Evolutionary conservation across 176 grass and related monocot genomes (phyloP), one percentile per base, ranked within the genome.

Genomic region (Sorghum bicolor): DNA sequence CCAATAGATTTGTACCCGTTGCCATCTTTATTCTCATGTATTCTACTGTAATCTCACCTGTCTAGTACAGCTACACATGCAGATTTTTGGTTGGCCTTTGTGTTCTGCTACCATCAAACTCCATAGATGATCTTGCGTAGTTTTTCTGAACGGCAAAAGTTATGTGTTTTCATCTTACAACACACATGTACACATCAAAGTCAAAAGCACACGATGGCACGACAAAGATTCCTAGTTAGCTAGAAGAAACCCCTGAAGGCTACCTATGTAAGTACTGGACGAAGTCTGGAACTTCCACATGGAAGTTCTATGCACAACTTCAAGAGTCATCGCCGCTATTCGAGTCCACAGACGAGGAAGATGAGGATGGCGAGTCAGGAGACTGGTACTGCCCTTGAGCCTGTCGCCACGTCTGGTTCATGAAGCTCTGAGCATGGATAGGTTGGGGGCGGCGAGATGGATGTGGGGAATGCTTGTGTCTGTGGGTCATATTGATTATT

Each of bases 371-470:
- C 8, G 43, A 66, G 5, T 53, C 78, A 29, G 72, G 55, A 72
- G 26, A 24, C 29, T 82, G 41, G 24, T 77, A 82, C 1, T 58
- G 72, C 52, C 55, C 40, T 24, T 72, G 65, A 34, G 26, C 15
- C 10, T 66, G 72, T 22, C 19, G 14, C 9, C 2, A 3, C 8
- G 55, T 43, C 52, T 82, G 78, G 34, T 86, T 82, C 13, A 15
- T 89, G 33, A 89, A 72, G 29, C 33, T 82, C 41, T 82, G 88
- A 55, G 64, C 1, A 82, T 65, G 64, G 41, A 53, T 15, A 2
- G 6, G 20, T 2, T 34, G 33, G 0, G 65, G 26, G 3, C 4
- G 64, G 65, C 2, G 10, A 64, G 72, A 65, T 4, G 29, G 26
- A 41, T 57, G 65, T 17, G 73, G 19, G 8, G 65, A 82, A 40